Conservation (phyloP, 1,284 basidiomycete species). For the Ustilago trichophora region DNA sequence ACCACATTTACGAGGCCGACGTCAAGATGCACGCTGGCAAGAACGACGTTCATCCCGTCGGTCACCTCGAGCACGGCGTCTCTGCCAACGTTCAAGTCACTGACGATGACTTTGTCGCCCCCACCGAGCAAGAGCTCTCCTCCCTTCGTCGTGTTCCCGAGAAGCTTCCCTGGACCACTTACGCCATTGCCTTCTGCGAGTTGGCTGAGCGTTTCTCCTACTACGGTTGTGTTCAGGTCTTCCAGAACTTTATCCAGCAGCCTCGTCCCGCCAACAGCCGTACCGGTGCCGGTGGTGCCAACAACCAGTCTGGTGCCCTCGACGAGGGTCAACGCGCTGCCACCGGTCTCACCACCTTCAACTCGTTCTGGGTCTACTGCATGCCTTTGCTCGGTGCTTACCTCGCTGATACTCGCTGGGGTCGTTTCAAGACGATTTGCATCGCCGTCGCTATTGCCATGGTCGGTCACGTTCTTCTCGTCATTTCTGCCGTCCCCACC, state of each 20-base stretch:
- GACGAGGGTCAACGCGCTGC: slow-evolving; percentile 61
- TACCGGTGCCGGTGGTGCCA: slow-evolving; percentile 50
- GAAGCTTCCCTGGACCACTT: slow-evolving; percentile 58
- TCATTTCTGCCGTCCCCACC: slow-evolving; percentile 76
- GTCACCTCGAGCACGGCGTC: slow-evolving; percentile 38
- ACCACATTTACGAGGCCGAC: slow-evolving; percentile 36
- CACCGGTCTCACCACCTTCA: slow-evolving; percentile 64
- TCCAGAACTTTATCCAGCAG: slow-evolving; percentile 63
- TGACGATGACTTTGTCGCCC: slow-evolving; percentile 43
- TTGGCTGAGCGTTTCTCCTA: slow-evolving; percentile 66
- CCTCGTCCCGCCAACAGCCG: slow-evolving; percentile 50
- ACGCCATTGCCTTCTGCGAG: slow-evolving; percentile 63
- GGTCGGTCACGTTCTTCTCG: slow-evolving; percentile 75
- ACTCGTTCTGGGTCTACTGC: slow-evolving; percentile 63
- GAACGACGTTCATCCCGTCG: slow-evolving; percentile 39
- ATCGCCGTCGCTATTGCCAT: slow-evolving; percentile 67
- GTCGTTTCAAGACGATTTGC: slow-evolving; percentile 69
- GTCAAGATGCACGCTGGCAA: slow-evolving; percentile 31
- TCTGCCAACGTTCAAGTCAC: slow-evolving; percentile 16
- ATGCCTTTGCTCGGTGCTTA: slow-evolving; percentile 64
- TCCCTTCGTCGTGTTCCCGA: slow-evolving; percentile 62
- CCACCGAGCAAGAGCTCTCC: slow-evolving; percentile 57
- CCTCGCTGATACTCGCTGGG: slow-evolving; percentile 68
- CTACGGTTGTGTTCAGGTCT: slow-evolving; percentile 62
- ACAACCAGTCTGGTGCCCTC: slow-evolving; percentile 59